Evolutionary conservation across 306 rosid genomes (phyloP).

Genomic region (barrel medic (Medicago truncatula)): MtrunA17r5.0-ANR NC_053044.1:37901501-37902000

Average conservation of each 20-base stretch:
- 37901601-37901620: background rate
- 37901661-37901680: background rate
- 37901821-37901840: constrained; percentile 97
- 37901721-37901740: constrained; percentile 75
- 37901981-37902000: constrained; percentile 91
- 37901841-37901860: constrained; percentile 97
- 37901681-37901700: background rate
- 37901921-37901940: background rate
- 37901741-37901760: constrained; percentile 84
- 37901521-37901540: constrained; percentile 4
- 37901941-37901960: background rate
- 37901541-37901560: background rate
- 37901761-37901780: constrained; percentile 93
- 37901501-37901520: background rate
- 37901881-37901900: background rate
- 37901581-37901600: background rate
- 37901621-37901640: background rate
- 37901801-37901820: constrained; percentile 79
- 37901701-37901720: constrained; percentile 59
- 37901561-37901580: background rate
- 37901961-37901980: background rate
- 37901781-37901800: constrained; percentile 98
- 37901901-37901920: background rate
- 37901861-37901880: constrained; percentile 61
- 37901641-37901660: background rate